These are phyloP conservation scores for Camellia japonica DNA, from an alignment of 148 eudicot species.

Conservation along the genomic window DNA sequence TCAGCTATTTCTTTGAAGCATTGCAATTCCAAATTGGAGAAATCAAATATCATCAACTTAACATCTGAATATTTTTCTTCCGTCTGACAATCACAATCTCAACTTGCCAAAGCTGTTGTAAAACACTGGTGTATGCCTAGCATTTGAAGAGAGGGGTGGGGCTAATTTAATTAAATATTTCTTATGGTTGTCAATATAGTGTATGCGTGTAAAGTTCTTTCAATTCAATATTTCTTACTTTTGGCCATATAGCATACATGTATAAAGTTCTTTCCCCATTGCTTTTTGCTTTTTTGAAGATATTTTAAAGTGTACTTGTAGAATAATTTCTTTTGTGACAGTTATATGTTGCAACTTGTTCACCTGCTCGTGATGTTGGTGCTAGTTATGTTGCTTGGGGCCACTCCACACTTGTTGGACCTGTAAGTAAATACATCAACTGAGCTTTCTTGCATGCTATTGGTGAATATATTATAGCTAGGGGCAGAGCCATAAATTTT, in stretches of 20 bases:
- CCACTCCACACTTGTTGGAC: slow-evolving; percentile 90
- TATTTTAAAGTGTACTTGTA: not conserved
- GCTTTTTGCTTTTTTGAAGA: not conserved
- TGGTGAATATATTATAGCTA: not conserved
- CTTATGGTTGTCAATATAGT: too few species aligned
- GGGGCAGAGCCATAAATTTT: too few species aligned
- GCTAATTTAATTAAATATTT: too few species aligned
- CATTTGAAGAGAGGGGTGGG: too few species aligned
- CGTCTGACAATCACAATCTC: not conserved
- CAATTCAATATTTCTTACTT: not conserved
- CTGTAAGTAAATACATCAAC: slow-evolving; percentile 49
- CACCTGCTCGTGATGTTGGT: slow-evolving; percentile 84
- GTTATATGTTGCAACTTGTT: slow-evolving; percentile 89
- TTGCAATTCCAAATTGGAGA: not conserved
- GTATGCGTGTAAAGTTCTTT: too few species aligned
- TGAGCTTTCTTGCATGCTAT: not conserved
- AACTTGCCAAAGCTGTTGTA: not conserved
- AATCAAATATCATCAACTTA: not conserved
- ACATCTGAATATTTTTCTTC: too few species aligned
- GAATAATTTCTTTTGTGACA: slow-evolving; percentile 24
- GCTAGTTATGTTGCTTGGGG: slow-evolving; percentile 97
- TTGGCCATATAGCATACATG: not conserved
- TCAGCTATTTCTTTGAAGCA: not conserved
- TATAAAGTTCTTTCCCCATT: not conserved
- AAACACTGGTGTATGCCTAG: not conserved